Percentiles rank a stretch among this genome's conserved stretches.
phyloP scores from a whole-genome alignment of 2,329 filamentous ascomycete species.

The Aspergillus caelatus region DNA sequence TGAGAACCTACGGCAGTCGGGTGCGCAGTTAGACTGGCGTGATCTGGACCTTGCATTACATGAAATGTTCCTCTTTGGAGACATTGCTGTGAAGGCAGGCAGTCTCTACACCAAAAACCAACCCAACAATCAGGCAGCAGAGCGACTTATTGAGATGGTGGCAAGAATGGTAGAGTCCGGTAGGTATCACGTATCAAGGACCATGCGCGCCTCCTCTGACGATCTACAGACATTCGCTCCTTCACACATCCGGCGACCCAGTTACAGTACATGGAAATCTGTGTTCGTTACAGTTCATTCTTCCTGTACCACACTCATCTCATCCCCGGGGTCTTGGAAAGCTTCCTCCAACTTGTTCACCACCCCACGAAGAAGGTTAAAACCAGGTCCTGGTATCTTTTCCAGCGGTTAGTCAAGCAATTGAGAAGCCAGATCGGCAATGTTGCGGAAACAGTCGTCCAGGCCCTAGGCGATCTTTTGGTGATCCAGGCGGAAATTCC shows the following conservation, averaged over 20 bases:
- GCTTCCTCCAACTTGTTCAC: constrained; percentile 88
- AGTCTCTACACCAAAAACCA: constrained; percentile 84
- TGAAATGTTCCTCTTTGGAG: constrained; percentile 95
- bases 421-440: constrained; percentile 82
- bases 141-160: constrained; percentile 90
- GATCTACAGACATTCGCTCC: constrained; percentile 69
- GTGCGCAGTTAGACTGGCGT: constrained; percentile 82
- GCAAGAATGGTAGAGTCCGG: constrained; percentile 90
- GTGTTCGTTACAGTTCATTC: constrained; percentile 88
- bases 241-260: constrained; percentile 91
- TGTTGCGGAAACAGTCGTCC: constrained; percentile 87
- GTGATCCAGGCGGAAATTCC: constrained; percentile 88
- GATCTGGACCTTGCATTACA: constrained; percentile 91
- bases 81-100: constrained; percentile 85
- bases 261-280: constrained; percentile 98
- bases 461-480: constrained; percentile 84
- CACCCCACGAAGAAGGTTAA: constrained; percentile 85
- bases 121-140: constrained; percentile 76
- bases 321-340: constrained; percentile 85
- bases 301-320: constrained; percentile 82
- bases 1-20: constrained; percentile 73
- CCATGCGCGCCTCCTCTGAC: constrained; percentile 1
- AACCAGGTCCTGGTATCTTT: constrained; percentile 93
- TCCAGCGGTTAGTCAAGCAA: constrained; percentile 89
- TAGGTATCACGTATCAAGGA: constrained; percentile 48